Base-by-base conservation (phyloP, 2,329 filamentous ascomycete genomes). In the Bipolaris sorokiniana region DNA sequence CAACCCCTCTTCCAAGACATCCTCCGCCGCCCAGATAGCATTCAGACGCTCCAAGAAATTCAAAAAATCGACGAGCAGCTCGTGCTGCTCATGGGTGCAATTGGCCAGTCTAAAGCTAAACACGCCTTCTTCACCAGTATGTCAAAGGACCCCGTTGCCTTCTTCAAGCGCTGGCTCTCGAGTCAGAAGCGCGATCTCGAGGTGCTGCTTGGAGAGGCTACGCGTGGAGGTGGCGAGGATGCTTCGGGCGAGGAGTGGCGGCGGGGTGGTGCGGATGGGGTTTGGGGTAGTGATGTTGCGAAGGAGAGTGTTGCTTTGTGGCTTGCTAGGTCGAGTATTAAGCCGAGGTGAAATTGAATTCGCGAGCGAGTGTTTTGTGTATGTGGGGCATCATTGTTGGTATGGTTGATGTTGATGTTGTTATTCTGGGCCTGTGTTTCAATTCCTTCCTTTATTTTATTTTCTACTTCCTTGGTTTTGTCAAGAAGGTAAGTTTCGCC, bases 121-220 rank as follows among this genome's bases (percentile, higher is more conserved):
- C 91, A 97, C 74, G 86, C 88, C 15, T 99, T 99, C 80, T 89
- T 95, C 76, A 87, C 86, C 6, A 86, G 87, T 5, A 82, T 98
- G 62, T 86, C 88, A 57, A 86, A 89, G 62, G 92, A 97, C 66
- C 95, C 95, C 0, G 89, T 90, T 15, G 86, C 84, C 11, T 98
- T 98, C 69, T 83, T 97, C 58, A 88, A 86, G 63, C 87, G 90
- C 70, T 99, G 95, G 95, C 83, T 96, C 50, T 92, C 88, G 69
- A 94, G 90, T 15, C 95, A 99, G 80, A 92, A 92, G 78, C 84
- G 93, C 47, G 94, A 98, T 74, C 81, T 97, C 34, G 92, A 96
- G 71, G 87, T 95, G 6, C 89, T 97, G 46, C 84, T 95, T 61
- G 94, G 92, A 56, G 93, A 97, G 77, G 87, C 88, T 1, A 85